Evolutionary conservation across 2,329 filamentous ascomycete genomes (phyloP), one percentile per base, ranked within the genome.

Genomic region (Paecilomyces sp.): DNA sequence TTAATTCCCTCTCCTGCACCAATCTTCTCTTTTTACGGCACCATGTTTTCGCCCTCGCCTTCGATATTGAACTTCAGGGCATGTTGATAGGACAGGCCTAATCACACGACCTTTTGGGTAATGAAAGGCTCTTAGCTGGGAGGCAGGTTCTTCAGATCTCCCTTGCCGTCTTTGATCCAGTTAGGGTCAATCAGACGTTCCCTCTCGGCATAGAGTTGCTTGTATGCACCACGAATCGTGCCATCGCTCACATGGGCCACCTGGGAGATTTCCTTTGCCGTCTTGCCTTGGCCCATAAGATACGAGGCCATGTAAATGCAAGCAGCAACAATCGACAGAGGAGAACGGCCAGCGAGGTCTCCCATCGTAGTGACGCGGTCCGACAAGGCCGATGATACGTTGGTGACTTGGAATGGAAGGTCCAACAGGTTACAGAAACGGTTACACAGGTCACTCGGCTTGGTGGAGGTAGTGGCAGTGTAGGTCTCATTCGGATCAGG

Each of bases 281-380:
- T 81, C 68, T 89, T 90, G 22, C 86, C 81, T 66, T 94, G 85
- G 59, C 88, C 90, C 79, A 96, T 88, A 41, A 97, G 82, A 70
- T 93, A 87, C 31, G 91, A 92, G 3, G 93, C 90, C 86, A 97
- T 94, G 81, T 94, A 99, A 74, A 99, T 97, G 74, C 92, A 96
- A 33, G 94, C 92, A 18, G 92, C 93, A 6, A 95, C 93, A 62
- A 95, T 91, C 1, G 93, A 97, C 55, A 99, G 81, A 22, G 94
- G 94, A 60, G 93, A 97, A 61, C 94, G 91, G 65, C 94, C 94
- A 36, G 93, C 92, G 61, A 97, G 84, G 58, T 91, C 88, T 61
- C 90, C 89, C 62, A 91, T 87, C 55, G 85, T 84, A 25, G 87
- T 88, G 65, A 94, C 91, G 71, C 88, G 86, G 66, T 88, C 83